Base-by-base conservation (phyloP, 2,329 filamentous ascomycete species). In the Pezicula neosporulosa region DNA sequence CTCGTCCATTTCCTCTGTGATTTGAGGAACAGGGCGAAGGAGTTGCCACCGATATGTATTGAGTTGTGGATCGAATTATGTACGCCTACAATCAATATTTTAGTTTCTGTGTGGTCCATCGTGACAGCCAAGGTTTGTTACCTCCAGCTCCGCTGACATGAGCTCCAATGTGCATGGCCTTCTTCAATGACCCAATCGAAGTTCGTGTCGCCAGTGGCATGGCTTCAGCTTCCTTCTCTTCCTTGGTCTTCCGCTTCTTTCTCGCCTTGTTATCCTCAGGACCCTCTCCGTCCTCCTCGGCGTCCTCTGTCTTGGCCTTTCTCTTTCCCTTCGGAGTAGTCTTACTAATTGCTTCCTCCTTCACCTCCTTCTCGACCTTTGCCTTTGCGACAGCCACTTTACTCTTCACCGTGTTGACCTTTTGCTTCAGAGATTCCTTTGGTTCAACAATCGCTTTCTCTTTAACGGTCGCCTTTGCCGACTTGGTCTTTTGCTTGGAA, bases 1-100 rank as follows among this genome's bases (percentile, higher is more conserved):
- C 87, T 95, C 27, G 82, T 78, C 94, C 94, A 99, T 74, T 96
- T 97, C 50, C 92, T 85, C 69, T 99, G 94, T 0, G 90, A 96
- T 68, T 97, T 97, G 60, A 99, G 79, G 72, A 99, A 99, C 18
- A 97, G 77, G 4, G 94, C 94, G 61, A 97, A 96, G 9, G 92
- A 84, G 67, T 97, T 99, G 56, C 88, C 92, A 48, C 92, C 92
- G 57, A 96, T 91, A 46, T 90, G 81, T 2, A 86, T 66, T 42
- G 87, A 82, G 61, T 96, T 96, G 19, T 78, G 75, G 52, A 97
- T 78, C 0, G 92, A 81, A 68, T 97, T 97, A 51, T 97, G 91
- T 1, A 97, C 89, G 48, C 92, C 89, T 92, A 60, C 15, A 44
- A 43, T 21, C 37, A 53, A 51, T 46, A 27, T 19, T 38, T 10